Percentiles rank a stretch among this genome's conserved stretches.
Evolutionary conservation across 2,329 filamentous ascomycete genomes (phyloP).

Genomic region (Nannizziopsis barbatae): DNA sequence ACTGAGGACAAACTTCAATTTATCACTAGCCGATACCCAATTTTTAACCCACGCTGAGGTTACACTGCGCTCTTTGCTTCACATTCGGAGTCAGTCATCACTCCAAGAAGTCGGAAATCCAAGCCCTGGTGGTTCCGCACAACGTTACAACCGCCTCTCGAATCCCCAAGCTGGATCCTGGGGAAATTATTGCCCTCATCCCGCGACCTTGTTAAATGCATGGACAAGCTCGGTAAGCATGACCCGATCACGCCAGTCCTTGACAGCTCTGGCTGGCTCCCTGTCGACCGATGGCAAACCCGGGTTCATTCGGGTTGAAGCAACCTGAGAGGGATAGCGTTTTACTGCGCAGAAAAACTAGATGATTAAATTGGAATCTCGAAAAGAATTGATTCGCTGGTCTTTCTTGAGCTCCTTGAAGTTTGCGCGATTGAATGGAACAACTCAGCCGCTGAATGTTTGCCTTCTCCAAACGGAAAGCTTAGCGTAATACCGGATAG

Average conservation of each 20-base stretch:
- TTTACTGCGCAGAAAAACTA: neutral
- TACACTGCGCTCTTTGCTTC: neutral
- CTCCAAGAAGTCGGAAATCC: neutral
- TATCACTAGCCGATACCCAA: too few species aligned
- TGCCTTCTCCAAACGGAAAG: neutral
- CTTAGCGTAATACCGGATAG: constrained; percentile 4
- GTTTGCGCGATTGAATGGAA: too few species aligned
- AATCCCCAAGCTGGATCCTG: neutral
- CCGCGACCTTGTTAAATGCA: neutral
- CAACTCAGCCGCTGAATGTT: too few species aligned
- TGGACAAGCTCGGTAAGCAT: neutral
- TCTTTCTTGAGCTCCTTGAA: too few species aligned
- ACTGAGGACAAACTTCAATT: too few species aligned
- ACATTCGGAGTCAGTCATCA: neutral
- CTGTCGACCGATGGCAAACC: too few species aligned
- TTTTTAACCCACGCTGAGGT: too few species aligned
- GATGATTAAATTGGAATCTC: too few species aligned
- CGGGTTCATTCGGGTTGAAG: neutral
- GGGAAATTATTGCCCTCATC: neutral
- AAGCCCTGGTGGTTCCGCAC: neutral
- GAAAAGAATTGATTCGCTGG: too few species aligned
- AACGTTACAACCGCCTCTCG: constrained; percentile 6
- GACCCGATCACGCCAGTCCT: too few species aligned
- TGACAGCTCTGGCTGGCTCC: too few species aligned
- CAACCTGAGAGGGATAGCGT: neutral